Evolutionary conservation across 75 land plant species (phyloP), one percentile per base, ranked within the genome.

Genomic region (Azolla pinnata): DNA sequence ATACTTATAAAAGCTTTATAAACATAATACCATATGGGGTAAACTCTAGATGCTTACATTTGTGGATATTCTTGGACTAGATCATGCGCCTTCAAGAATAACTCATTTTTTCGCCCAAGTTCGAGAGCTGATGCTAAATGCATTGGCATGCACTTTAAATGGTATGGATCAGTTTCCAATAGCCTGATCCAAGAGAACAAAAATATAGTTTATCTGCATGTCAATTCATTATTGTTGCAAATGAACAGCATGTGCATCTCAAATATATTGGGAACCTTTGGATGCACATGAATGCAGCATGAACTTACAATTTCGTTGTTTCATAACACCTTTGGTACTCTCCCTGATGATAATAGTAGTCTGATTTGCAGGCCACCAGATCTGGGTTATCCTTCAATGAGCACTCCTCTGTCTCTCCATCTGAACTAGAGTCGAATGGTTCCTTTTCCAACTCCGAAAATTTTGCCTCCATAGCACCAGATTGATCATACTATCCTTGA

Each of bases 261-360:
- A n/a, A n/a, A n/a, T n/a, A n/a, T n/a, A n/a, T n/a, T n/a, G n/a
- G n/a, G n/a, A n/a, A n/a, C n/a, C n/a, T n/a, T n/a, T n/a, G n/a
- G n/a, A n/a, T n/a, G n/a, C n/a, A n/a, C n/a, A n/a, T n/a, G n/a
- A n/a, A 57, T 12, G 21, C 31, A 1, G 8, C 12, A n/a, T 1
- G 38, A 31, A 74, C 92, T 67, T 74, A 88, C 95, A 33, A 52
- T 27, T 88, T 78, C 2, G 98, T 93, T 32, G 81, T 74, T 29
- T 85, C 96, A 72, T 85, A 88, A 54, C 90, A 88, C 72, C 82
- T 82, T 47, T 88, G 98, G 68, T 82, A 88, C 70, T 93, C 98
- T 32, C 98, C 96, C 59, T 83, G 79, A 44, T 85, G 95, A 62
- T 93, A 82, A 26, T 82, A 81, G 52, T 85, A 85, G 30, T 93